Evolutionary conservation across 345 rosid genomes (phyloP), one percentile per base, ranked within the genome.

Genomic region (Citrus sinensis): DNA sequence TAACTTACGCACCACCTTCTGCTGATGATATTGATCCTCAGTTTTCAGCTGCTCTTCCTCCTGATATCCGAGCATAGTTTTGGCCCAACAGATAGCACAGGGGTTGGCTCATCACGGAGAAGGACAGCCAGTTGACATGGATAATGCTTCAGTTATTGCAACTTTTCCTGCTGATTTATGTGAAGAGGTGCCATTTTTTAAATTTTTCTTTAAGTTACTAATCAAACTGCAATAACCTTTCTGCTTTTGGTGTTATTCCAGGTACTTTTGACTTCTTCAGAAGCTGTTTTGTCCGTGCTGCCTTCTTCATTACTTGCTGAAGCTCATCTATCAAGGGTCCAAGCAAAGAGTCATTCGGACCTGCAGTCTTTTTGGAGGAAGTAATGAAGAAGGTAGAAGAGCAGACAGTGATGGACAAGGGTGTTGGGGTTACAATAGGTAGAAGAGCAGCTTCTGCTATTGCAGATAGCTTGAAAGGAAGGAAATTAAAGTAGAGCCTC

Each of bases 71-170:
- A 83, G 94, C 98, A 79, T 97, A 95, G 98, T 93, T 76, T 87
- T 95, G 88, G 98, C 98, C 72, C 99, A 95, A 78, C 99, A 95
- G 87, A 91, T 97, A 85, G 96, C 92, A 55, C 99, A 92, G 82
- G 84, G 97, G 84, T 87, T 90, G 74, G 90, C 91, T 35, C 97
- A 91, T 79, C 99, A 93, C 82, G 94, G 96, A 80, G 90, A 91
- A 80, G 95, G 97, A 66, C 97, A 92, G 81, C 98, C 99, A 70
- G 97, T 92, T 79, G 98, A 95, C 84, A 95, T 95, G 99, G 99
- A 93, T 83, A 93, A 92, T 74, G 97, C 99, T 80, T 93, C 99
- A 49, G 93, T 93, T 59, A 93, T 95, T 83, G 98, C 99, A 69
- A 95, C 99, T 74, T 88, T 95, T 79, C 99, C 99, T 68, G 93